Percentiles rank a stretch among this genome's conserved stretches.
Evolutionary conservation across 495 filamentous ascomycete genomes (phyloP).

Genomic region (Hypoxylon lenormandii): DNA sequence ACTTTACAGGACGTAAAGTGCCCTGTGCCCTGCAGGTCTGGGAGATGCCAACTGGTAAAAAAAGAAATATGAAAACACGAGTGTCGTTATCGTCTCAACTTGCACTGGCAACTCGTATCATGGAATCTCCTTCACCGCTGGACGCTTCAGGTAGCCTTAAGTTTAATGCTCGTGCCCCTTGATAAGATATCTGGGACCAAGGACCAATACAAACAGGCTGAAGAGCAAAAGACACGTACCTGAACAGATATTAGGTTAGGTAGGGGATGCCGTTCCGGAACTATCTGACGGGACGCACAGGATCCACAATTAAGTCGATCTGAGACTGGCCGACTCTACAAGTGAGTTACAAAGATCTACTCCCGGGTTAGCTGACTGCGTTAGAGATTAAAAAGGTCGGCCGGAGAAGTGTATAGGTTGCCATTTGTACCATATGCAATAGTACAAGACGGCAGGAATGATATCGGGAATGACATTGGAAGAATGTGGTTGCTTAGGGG

Average conservation of each 20-base stretch:
- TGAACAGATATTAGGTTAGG: constrained; percentile 21
- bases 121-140: constrained; percentile 39
- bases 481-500: constrained; percentile 21
- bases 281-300: constrained; percentile 26
- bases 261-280: constrained; percentile 29
- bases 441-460: constrained; percentile 12
- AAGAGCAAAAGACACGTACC: constrained; percentile 49
- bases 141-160: constrained; percentile 34
- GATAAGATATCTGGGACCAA: constrained; percentile 36
- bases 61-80: constrained; percentile 35
- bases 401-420: constrained; percentile 2
- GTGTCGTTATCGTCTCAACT: constrained; percentile 36
- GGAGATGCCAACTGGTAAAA: constrained; percentile 9
- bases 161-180: constrained; percentile 21
- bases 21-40: constrained; percentile 10
- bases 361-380: constrained; percentile 28
- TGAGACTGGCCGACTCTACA: constrained; percentile 20
- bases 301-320: constrained; percentile 38
- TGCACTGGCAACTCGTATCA: constrained; percentile 18
- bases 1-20: constrained; percentile 9
- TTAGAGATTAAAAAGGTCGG: constrained; percentile 16
- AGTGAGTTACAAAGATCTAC: constrained; percentile 39
- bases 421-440: constrained; percentile 28
- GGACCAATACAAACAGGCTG: constrained; percentile 48
- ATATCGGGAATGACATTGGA: constrained; percentile 9